Conservation (phyloP, 176 grass and related monocot genomes). For the Hordeum marinum region DNA sequence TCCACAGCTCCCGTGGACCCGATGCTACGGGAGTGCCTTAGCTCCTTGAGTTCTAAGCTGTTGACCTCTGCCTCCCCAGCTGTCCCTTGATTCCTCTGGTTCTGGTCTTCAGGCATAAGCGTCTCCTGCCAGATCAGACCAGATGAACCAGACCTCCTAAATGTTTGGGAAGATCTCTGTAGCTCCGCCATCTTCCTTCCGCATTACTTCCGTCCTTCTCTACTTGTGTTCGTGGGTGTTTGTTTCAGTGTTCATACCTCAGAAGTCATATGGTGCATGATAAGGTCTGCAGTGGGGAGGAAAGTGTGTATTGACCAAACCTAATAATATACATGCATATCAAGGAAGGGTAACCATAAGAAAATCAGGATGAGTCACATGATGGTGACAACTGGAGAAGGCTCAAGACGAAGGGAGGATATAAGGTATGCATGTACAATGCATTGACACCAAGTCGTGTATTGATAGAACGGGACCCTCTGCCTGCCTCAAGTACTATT, state of each 20-base stretch:
- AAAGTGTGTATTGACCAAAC: background rate
- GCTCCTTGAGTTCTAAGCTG: conserved; percentile 15
- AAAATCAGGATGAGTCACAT: conserved; percentile 23
- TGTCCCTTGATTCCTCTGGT: conserved; percentile 7
- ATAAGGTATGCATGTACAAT: conserved; percentile 2
- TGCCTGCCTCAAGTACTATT: background rate
- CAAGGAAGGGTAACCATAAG: conserved; percentile 7
- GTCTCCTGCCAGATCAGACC: conserved; percentile 54
- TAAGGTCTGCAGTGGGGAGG: background rate
- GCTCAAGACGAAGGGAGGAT: background rate
- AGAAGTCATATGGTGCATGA: background rate
- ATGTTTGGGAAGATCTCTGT: conserved; percentile 58
- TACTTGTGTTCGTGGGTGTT: background rate
- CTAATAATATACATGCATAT: conserved; percentile 2
- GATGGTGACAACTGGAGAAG: conserved; percentile 16
- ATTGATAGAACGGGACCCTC: background rate
- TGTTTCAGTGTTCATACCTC: background rate
- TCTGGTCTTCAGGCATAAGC: conserved; percentile 26
- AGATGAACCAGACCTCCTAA: conserved; percentile 56
- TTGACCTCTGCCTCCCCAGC: conserved; percentile 6
- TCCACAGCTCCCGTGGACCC: background rate
- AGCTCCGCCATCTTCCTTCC: conserved; percentile 42
- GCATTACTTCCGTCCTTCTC: background rate
- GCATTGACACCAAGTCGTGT: background rate
- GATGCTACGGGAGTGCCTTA: conserved; percentile 15